Conservation (phyloP, 192 early-diverging fungal genomes). For the Entrophospora sp. region DNA sequence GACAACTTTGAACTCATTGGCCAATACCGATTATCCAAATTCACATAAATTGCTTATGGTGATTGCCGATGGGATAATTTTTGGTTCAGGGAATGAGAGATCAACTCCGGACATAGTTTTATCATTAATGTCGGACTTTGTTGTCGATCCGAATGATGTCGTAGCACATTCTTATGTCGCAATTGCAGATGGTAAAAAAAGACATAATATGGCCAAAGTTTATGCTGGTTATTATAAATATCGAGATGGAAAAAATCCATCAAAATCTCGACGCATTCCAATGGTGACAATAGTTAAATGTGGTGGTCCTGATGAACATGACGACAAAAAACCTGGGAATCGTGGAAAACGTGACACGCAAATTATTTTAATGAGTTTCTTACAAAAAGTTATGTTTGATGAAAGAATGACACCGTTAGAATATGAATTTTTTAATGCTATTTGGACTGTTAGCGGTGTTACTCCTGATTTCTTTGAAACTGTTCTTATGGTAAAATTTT, state of each 20-base stretch:
- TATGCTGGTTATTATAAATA: constrained; percentile 85
- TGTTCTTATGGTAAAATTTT: constrained; percentile 51
- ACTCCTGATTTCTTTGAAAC: constrained; percentile 71
- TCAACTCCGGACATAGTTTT: constrained; percentile 76
- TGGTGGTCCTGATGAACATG: constrained; percentile 53
- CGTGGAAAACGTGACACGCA: constrained; percentile 97
- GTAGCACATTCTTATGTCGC: constrained; percentile 77
- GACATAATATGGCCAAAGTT: constrained; percentile 89
- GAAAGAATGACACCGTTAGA: constrained; percentile 79
- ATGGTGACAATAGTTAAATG: constrained; percentile 68
- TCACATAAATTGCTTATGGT: constrained; percentile 73
- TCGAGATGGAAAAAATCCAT: constrained; percentile 41
- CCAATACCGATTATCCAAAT: constrained; percentile 66
- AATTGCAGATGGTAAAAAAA: constrained; percentile 85
- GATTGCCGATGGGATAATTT: constrained; percentile 74
- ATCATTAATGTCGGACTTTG: constrained; percentile 67
- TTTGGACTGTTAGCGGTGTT: constrained; percentile 64
- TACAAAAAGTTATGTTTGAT: constrained; percentile 84
- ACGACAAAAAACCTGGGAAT: constrained; percentile 66
- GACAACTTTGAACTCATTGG: constrained; percentile 71
- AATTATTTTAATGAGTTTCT: constrained; percentile 90
- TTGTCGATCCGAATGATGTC: constrained; percentile 51
- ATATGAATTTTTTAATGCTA: constrained; percentile 71
- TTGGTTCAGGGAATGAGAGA: constrained; percentile 63
- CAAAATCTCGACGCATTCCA: constrained; percentile 58